Base-by-base conservation (phyloP, 2,329 filamentous ascomycete genomes). In the Aspergillus vadensis region DNA sequence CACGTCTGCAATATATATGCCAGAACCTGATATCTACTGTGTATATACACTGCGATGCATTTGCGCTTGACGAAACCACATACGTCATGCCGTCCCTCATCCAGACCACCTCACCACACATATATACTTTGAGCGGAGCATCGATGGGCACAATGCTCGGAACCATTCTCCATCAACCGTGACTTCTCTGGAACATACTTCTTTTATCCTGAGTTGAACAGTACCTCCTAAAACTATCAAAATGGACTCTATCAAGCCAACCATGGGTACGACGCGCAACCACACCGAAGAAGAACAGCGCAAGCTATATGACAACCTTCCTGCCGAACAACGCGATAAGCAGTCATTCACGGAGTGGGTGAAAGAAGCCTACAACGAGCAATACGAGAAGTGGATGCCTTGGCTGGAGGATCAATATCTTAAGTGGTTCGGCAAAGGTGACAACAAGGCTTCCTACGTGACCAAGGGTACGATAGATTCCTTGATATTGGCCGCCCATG, bases 361-460 rank as follows among this genome's bases (percentile, higher is more conserved):
- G 21, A 74, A 74, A 57, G 70, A 82, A 25, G 76, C 76, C 50
- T 84, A 84, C 74, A 80, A 83, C 67, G 69, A 78, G 41, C 78
- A 84, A 67, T 84, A 85, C 64, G 81, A 85, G 62, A 80, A 74
- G 62, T 85, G 83, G 83, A 77, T 84, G 72, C 83, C 83, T 0
- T 85, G 83, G 83, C 77, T 85, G 47, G 82, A 85, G 67, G 83
- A 85, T 67, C 75, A 82, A 67, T 85, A 84, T 63, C 71, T 85
- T 38, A 77, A 75, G 61, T 84, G 81, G 80, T 85, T 85, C 68
- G 82, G 81, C 55, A 83, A 82, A 43, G 71, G 70, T 2, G 82
- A 85, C 61, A 85, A 85, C 74, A 85, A 85, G 70, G 78, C 82
- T 5, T 80, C 77, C 21, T 85, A 85, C 65, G 79, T 78, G 7